These are phyloP conservation scores for Epithele typhae DNA, from an alignment of 768 basidiomycete genomes.

Conservation along the genomic window DNA sequence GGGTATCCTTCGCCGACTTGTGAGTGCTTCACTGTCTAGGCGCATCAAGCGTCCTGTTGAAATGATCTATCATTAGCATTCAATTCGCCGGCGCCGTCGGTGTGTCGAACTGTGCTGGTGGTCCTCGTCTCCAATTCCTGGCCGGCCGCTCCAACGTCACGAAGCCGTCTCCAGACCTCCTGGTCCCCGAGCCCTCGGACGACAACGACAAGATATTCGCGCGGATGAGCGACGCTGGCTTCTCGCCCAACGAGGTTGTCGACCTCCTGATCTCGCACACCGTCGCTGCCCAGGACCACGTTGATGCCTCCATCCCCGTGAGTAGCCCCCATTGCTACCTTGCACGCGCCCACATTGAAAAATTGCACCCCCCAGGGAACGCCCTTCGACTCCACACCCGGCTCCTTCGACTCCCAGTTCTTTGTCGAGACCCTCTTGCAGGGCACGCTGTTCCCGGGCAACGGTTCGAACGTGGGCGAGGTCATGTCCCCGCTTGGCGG, in stretches of 20 bases:
- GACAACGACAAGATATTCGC: conserved; percentile 10
- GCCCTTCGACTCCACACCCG: conserved; percentile 27
- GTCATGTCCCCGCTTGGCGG: conserved; percentile 26
- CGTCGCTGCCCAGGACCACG: conserved; percentile 22
- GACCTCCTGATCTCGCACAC: conserved; percentile 23
- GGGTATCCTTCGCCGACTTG: conserved; percentile 44
- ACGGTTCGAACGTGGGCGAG: conserved; percentile 23
- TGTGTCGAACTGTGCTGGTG: conserved; percentile 24
- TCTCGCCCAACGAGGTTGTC: conserved; percentile 12
- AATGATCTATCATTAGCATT: conserved; percentile 18
- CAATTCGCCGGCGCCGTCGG: conserved; percentile 29
- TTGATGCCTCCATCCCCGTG: conserved; percentile 17
- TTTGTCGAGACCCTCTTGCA: conserved; percentile 22
- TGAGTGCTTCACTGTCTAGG: conserved; percentile 20
- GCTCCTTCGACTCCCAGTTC: conserved; percentile 25
- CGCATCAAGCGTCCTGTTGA: background rate
- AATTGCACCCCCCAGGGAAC: conserved; percentile 11
- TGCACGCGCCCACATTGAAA: background rate
- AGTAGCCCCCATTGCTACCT: background rate
- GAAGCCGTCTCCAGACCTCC: conserved; percentile 15
- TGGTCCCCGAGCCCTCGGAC: conserved; percentile 19
- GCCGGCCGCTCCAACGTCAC: conserved; percentile 23
- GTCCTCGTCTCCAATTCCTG: conserved; percentile 25
- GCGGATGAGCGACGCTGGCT: conserved; percentile 13
- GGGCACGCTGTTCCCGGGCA: conserved; percentile 18